Evolutionary conservation across 176 grass and related monocot species (phyloP).

Genomic region (Zizania latifolia): DNA sequence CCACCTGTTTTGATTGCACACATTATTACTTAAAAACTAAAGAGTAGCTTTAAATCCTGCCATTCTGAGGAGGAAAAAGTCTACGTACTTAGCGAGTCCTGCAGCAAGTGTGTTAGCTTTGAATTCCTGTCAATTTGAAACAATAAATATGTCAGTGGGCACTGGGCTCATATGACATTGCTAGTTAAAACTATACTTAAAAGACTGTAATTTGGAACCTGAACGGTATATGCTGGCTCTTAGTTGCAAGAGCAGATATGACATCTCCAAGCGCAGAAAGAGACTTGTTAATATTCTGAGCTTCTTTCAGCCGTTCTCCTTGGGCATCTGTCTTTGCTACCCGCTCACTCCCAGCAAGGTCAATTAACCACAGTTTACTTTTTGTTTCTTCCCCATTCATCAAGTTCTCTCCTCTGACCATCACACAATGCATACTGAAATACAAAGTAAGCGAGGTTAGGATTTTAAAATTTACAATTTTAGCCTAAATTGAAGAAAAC

Average conservation of each 20-base stretch:
- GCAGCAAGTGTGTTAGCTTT: constrained; percentile 86
- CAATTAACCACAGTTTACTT: constrained; percentile 91
- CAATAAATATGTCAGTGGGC: neutral
- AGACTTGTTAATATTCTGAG: constrained; percentile 92
- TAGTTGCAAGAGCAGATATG: constrained; percentile 93
- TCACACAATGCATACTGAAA: constrained; percentile 91
- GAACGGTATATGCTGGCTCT: constrained; percentile 84
- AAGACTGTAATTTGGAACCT: constrained; percentile 40
- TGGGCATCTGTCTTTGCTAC: constrained; percentile 91
- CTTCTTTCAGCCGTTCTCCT: constrained; percentile 94
- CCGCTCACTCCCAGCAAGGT: constrained; percentile 90
- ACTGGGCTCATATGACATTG: neutral
- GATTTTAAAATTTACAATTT: neutral
- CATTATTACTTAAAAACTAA: constrained; percentile 1
- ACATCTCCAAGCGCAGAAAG: constrained; percentile 97
- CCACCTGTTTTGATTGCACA: constrained; percentile 57
- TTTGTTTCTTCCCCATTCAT: constrained; percentile 71
- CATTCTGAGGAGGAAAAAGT: neutral
- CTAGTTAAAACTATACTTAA: neutral
- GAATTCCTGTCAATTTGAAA: constrained; percentile 61
- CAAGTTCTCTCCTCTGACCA: constrained; percentile 89
- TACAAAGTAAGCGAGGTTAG: neutral
- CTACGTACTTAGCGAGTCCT: constrained; percentile 78
- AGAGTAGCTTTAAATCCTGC: neutral
- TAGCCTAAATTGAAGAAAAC: neutral